Percentiles rank a stretch among this genome's conserved stretches.
Conservation (phyloP, 2,329 filamentous ascomycete genomes). For the Lachnellula arida region DNA sequence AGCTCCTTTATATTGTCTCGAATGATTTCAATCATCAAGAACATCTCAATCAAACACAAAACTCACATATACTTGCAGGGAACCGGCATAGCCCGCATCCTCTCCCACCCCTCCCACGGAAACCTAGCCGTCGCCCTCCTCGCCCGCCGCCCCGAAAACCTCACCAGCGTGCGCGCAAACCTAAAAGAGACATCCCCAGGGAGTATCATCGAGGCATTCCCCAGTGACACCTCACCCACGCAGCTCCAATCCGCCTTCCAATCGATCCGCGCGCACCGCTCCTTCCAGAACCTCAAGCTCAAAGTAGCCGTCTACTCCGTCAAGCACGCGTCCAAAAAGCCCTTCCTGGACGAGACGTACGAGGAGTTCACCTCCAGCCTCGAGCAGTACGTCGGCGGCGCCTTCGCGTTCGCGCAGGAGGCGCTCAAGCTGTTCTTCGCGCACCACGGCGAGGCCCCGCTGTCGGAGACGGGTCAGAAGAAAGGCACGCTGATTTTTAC, state of each 20-base stretch:
- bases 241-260: conserved; percentile 45
- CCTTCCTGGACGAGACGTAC: conserved; percentile 50
- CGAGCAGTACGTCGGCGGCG: conserved; percentile 49
- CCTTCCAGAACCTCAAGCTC: conserved; percentile 46
- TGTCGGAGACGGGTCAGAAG: conserved; percentile 44
- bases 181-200: conserved; percentile 38
- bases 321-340: conserved; percentile 50
- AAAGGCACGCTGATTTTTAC: conserved; percentile 56
- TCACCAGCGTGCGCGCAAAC: conserved; percentile 39
- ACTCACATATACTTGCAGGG: conserved; percentile 34
- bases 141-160: conserved; percentile 43
- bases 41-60: background rate
- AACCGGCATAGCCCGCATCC: conserved; percentile 51
- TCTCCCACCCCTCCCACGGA: conserved; percentile 48
- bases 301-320: conserved; percentile 51
- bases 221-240: conserved; percentile 44
- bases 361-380: conserved; percentile 45
- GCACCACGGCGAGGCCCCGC: conserved; percentile 42
- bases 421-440: conserved; percentile 46
- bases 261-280: conserved; percentile 43
- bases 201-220: conserved; percentile 47
- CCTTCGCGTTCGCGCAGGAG: conserved; percentile 52
- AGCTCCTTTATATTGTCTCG: background rate
- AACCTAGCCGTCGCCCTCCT: conserved; percentile 53
- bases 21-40: background rate